Evolutionary conservation across 345 rosid species (phyloP).

Genomic region (Pistacia atlantica): DNA sequence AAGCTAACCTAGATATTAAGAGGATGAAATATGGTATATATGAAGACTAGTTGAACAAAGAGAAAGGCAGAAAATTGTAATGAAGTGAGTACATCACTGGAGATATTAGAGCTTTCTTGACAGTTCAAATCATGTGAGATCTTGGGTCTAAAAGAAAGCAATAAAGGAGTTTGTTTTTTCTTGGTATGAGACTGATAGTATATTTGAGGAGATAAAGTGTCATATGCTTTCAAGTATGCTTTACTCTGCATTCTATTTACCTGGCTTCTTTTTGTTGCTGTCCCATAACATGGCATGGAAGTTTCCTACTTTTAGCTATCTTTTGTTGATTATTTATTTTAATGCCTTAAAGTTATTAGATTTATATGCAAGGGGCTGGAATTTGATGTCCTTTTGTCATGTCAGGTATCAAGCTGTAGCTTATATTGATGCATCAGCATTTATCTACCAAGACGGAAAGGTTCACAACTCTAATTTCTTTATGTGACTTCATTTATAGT

Average conservation of each 20-base stretch:
- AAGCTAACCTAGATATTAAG: neutral
- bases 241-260: neutral
- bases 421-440: constrained; percentile 93
- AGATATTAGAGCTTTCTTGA: neutral
- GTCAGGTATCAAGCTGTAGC: constrained; percentile 97
- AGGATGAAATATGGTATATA: neutral
- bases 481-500: neutral
- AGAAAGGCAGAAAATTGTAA: neutral
- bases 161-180: neutral
- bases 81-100: neutral
- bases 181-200: neutral
- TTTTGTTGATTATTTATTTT: constrained; percentile 1
- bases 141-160: neutral
- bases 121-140: neutral
- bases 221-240: neutral
- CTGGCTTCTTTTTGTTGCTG: neutral
- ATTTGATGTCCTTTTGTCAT: constrained; percentile 21
- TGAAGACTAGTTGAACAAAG: neutral
- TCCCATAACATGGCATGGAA: neutral
- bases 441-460: constrained; percentile 96
- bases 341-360: constrained; percentile 6
- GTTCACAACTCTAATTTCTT: constrained; percentile 30
- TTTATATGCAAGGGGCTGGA: constrained; percentile 11
- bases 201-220: neutral
- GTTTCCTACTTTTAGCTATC: neutral